A percentile compares a stretch with the other conserved stretches of the same genome.
Conservation (phyloP, 768 basidiomycete genomes). For the Macrocybe gigantea region DNA sequence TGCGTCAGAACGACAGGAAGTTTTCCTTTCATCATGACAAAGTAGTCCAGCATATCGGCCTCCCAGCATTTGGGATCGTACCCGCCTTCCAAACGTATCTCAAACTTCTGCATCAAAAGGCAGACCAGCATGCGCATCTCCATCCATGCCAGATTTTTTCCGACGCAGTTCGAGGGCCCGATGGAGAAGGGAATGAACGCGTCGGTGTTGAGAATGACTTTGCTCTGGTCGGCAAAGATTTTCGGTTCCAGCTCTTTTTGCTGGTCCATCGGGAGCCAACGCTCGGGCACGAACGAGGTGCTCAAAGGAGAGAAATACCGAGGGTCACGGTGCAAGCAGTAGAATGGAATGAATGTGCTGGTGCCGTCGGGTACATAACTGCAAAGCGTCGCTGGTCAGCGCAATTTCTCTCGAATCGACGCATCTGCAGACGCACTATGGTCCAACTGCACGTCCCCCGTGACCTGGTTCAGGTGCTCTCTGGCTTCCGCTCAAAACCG, state of each 20-base stretch:
- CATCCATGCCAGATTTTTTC: conserved; percentile 34
- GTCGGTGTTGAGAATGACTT: conserved; percentile 15
- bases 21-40: conserved; percentile 23
- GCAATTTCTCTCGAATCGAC: conserved; percentile 1
- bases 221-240: conserved; percentile 20
- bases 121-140: conserved; percentile 35
- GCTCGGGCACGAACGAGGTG: conserved; percentile 35
- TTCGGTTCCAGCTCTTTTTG: conserved; percentile 22
- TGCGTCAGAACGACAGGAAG: conserved; percentile 25
- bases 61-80: conserved; percentile 26
- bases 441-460: conserved; percentile 32
- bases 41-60: conserved; percentile 27
- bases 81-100: conserved; percentile 27
- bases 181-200: conserved; percentile 40
- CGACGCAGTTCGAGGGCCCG: conserved; percentile 36
- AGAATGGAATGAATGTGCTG: conserved; percentile 33
- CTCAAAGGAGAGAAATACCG: conserved; percentile 41
- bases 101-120: conserved; percentile 29
- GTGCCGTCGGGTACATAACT: conserved; percentile 43
- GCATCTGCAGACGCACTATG: conserved; percentile 24
- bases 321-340: conserved; percentile 39
- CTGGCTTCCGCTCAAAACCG: conserved; percentile 42
- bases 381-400: not conserved
- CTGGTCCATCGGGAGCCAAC: conserved; percentile 24
- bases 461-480: conserved; percentile 29